A percentile compares a stretch with the other conserved stretches of the same genome.
These are phyloP conservation scores for Paraphoma chrysanthemicola DNA, from an alignment of 2,329 filamentous ascomycete species.

Conservation along the genomic window DNA sequence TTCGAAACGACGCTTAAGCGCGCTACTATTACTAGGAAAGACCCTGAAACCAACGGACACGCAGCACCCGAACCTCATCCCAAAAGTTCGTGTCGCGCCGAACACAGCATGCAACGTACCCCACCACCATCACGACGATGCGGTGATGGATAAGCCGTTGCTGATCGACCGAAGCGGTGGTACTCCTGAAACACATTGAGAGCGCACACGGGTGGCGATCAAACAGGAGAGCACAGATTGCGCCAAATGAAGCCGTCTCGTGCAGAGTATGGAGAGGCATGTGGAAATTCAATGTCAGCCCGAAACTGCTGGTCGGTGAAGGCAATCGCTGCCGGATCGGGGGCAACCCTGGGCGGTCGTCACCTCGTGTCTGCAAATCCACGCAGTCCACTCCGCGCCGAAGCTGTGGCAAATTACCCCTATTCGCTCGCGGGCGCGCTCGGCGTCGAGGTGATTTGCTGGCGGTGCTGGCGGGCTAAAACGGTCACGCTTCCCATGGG, in stretches of 20 bases:
- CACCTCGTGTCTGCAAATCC: neutral
- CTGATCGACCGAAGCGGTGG: neutral
- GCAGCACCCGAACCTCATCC: neutral
- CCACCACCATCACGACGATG: neutral
- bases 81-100: neutral
- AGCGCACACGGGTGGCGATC: conserved; percentile 12
- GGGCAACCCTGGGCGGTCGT: neutral
- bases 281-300: conserved; percentile 10
- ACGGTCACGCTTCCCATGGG: conserved; percentile 8
- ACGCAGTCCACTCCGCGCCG: conserved; percentile 1
- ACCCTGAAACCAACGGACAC: conserved; percentile 14
- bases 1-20: conserved; percentile 10
- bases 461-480: conserved; percentile 7
- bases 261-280: neutral
- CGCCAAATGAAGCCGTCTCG: neutral
- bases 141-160: neutral
- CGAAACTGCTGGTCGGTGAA: neutral
- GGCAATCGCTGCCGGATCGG: conserved; percentile 5
- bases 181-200: neutral
- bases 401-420: conserved; percentile 12
- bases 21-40: conserved; percentile 10
- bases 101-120: conserved; percentile 5
- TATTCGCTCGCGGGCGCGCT: conserved; percentile 3
- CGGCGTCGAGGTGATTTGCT: conserved; percentile 4
- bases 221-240: conserved; percentile 19